A percentile compares a stretch with the other conserved stretches of the same genome.
Evolutionary conservation across 495 filamentous ascomycete species (phyloP).

Genomic region (Trichoderma virens): DNA sequence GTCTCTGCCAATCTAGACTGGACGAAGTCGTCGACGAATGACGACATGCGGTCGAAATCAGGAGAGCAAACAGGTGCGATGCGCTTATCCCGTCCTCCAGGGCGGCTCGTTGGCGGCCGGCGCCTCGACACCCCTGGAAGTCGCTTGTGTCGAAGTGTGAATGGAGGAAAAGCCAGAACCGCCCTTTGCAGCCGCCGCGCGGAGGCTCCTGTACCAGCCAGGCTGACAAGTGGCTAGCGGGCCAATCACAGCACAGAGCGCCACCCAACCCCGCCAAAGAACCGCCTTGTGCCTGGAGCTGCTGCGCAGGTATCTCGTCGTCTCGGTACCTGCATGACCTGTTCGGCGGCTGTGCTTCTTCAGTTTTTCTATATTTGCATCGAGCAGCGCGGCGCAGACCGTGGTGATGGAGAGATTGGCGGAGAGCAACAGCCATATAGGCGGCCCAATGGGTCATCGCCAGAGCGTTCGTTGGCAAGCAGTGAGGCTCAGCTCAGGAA

Average conservation of each 20-base stretch:
- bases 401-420: background rate
- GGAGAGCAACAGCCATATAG: background rate
- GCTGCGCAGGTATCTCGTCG: background rate
- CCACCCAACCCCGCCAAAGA: background rate
- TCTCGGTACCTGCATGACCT: background rate
- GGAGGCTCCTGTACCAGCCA: background rate
- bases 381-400: background rate
- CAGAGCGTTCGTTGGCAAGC: background rate
- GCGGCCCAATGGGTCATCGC: background rate
- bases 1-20: background rate
- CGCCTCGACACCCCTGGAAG: background rate
- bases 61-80: background rate
- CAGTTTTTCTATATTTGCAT: background rate
- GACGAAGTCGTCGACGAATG: background rate
- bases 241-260: background rate
- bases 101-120: slow-evolving; percentile 4
- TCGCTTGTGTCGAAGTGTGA: slow-evolving; percentile 4
- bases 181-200: slow-evolving; percentile 1
- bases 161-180: slow-evolving; percentile 6
- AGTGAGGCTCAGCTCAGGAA: background rate
- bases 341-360: background rate
- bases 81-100: background rate
- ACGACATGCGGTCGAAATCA: background rate
- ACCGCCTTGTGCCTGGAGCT: background rate
- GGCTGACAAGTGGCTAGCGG: background rate